Percentiles rank a stretch among this genome's conserved stretches.
These are phyloP conservation scores for Hyphopichia wangnamkhiaoensis DNA, from an alignment of 1,139 yeast species.

Conservation along the genomic window DNA sequence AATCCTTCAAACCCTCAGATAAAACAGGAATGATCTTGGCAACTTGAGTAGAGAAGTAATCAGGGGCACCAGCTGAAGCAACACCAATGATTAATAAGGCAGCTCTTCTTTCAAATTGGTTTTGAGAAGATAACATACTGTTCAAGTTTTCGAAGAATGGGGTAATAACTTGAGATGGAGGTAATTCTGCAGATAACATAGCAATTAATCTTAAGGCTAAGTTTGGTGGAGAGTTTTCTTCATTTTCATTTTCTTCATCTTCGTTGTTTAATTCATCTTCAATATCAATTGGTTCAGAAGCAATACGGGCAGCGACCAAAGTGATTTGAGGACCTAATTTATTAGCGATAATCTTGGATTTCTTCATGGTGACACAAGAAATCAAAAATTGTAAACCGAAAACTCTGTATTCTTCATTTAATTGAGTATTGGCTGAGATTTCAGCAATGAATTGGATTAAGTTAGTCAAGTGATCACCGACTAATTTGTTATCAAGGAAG, in stretches of 20 bases:
- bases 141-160: constrained; percentile 76
- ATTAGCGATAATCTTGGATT: constrained; percentile 59
- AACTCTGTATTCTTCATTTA: constrained; percentile 81
- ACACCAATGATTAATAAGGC: constrained; percentile 81
- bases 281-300: constrained; percentile 78
- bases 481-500: constrained; percentile 70
- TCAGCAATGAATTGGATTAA: constrained; percentile 75
- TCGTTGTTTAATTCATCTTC: constrained; percentile 73
- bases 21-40: constrained; percentile 72
- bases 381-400: constrained; percentile 85
- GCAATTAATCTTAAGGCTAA: constrained; percentile 82
- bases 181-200: constrained; percentile 76
- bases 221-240: constrained; percentile 78
- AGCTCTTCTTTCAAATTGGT: constrained; percentile 84
- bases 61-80: constrained; percentile 93
- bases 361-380: constrained; percentile 72
- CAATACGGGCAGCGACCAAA: constrained; percentile 70
- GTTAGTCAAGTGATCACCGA: constrained; percentile 73
- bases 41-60: constrained; percentile 76
- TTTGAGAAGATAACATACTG: constrained; percentile 58
- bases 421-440: constrained; percentile 63
- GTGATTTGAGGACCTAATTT: constrained; percentile 84
- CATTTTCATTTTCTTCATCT: constrained; percentile 89
- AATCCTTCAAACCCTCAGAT: constrained; percentile 74
- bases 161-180: constrained; percentile 87